These are phyloP conservation scores for Pleurotus tuoliensis DNA, from an alignment of 768 basidiomycete species.

Conservation along the genomic window DNA sequence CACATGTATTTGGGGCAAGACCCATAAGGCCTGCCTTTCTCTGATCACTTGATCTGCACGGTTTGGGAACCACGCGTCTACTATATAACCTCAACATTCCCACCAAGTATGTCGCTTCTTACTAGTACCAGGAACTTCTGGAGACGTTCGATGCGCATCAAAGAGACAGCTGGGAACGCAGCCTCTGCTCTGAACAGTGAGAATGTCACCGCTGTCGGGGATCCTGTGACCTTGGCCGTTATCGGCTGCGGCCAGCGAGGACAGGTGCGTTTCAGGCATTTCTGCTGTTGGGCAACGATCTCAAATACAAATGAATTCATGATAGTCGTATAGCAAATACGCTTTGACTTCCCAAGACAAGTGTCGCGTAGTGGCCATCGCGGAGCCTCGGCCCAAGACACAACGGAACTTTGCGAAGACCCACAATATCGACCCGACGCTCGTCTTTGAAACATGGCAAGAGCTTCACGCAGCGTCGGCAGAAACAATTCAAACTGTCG, in stretches of 20 bases:
- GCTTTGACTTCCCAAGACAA: slow-evolving; percentile 53
- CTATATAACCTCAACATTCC: not conserved
- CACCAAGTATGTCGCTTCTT: slow-evolving; percentile 2
- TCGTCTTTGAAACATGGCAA: slow-evolving; percentile 69
- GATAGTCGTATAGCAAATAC: slow-evolving; percentile 61
- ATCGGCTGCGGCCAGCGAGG: slow-evolving; percentile 86
- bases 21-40: not conserved
- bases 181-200: not conserved
- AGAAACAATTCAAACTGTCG: slow-evolving; percentile 58
- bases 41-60: not conserved
- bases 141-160: slow-evolving; percentile 6
- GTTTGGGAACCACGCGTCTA: not conserved
- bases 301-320: not conserved
- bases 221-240: slow-evolving; percentile 67
- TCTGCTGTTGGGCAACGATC: not conserved
- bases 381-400: slow-evolving; percentile 74
- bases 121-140: slow-evolving; percentile 8
- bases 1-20: no score
- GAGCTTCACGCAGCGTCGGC: slow-evolving; percentile 67
- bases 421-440: slow-evolving; percentile 61
- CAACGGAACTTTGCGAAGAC: slow-evolving; percentile 50
- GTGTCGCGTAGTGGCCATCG: slow-evolving; percentile 81
- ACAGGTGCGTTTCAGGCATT: slow-evolving; percentile 37
- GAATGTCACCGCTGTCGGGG: slow-evolving; percentile 10
- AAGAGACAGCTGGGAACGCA: slow-evolving; percentile 7